Percentiles rank a stretch among this genome's conserved stretches.
Evolutionary conservation across 441 rosid genomes (phyloP).

Genomic region (Bruguiera hainesii): DNA sequence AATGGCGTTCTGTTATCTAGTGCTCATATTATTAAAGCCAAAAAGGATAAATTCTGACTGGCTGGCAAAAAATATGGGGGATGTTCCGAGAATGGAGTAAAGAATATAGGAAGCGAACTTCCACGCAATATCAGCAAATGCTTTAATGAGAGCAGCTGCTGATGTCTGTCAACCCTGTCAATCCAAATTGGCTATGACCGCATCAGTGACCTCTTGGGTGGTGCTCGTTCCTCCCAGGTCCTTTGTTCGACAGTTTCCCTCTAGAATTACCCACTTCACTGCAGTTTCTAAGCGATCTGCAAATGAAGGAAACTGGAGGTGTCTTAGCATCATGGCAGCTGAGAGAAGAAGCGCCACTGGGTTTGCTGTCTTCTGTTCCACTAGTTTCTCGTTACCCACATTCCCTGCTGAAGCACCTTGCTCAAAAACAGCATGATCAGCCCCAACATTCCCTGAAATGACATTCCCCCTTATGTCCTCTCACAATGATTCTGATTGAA

Average conservation of each 20-base stretch:
- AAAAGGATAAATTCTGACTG: background rate
- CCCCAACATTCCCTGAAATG: slow-evolving; percentile 80
- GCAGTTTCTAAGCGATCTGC: slow-evolving; percentile 90
- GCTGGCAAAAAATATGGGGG: background rate
- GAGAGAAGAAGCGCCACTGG: slow-evolving; percentile 96
- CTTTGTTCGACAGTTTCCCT: slow-evolving; percentile 71
- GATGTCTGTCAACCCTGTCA: background rate
- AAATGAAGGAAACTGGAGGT: slow-evolving; percentile 90
- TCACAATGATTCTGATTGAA: background rate
- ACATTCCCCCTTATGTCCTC: background rate
- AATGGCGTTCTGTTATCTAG: background rate
- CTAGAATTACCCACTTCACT: slow-evolving; percentile 63
- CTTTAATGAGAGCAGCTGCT: slow-evolving; percentile 2
- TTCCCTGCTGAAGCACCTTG: slow-evolving; percentile 99
- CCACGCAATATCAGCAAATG: background rate
- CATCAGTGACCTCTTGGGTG: slow-evolving; percentile 65
- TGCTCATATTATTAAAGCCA: slow-evolving; percentile 21
- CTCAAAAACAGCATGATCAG: slow-evolving; percentile 91
- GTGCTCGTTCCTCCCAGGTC: slow-evolving; percentile 83
- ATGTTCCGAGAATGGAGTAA: slow-evolving; percentile 1
- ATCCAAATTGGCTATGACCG: slow-evolving; percentile 28
- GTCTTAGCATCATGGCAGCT: slow-evolving; percentile 98
- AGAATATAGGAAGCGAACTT: slow-evolving; percentile 7
- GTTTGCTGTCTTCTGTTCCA: slow-evolving; percentile 75
- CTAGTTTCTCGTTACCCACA: slow-evolving; percentile 64